Conservation (phyloP, 2,329 filamentous ascomycete genomes). For the Graphilbum ipis-grandicollis region DNA sequence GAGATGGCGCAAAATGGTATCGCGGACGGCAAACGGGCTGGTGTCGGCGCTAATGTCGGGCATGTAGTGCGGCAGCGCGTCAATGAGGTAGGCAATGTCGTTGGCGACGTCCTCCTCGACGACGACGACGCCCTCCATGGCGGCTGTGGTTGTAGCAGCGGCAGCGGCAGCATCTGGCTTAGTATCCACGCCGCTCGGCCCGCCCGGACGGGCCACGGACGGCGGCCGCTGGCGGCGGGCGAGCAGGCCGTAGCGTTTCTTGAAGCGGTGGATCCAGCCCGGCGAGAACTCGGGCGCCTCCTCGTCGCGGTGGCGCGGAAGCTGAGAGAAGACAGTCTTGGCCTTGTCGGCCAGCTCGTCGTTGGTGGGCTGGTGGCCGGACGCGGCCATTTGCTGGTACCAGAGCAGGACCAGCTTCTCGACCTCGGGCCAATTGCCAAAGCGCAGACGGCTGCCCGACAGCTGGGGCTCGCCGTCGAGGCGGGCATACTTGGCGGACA, state of each 20-base stretch:
- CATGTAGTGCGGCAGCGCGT: constrained; percentile 43
- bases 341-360: constrained; percentile 46
- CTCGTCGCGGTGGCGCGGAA: constrained; percentile 44
- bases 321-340: constrained; percentile 37
- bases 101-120: constrained; percentile 26
- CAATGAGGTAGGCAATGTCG: constrained; percentile 41
- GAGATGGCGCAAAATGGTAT: constrained; percentile 35
- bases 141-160: too few species aligned
- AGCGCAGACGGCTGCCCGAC: constrained; percentile 43
- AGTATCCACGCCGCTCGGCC: too few species aligned
- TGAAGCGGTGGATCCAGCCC: constrained; percentile 48
- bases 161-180: too few species aligned
- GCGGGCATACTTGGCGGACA: constrained; percentile 43
- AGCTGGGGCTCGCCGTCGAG: constrained; percentile 44
- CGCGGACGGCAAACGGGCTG: constrained; percentile 40
- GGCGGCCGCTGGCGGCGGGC: constrained; percentile 37
- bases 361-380: constrained; percentile 41
- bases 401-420: constrained; percentile 38
- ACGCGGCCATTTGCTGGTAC: constrained; percentile 33
- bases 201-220: too few species aligned
- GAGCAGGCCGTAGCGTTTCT: constrained; percentile 43
- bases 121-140: constrained; percentile 19
- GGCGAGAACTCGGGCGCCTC: constrained; percentile 43
- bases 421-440: constrained; percentile 48
- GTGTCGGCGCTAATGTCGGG: constrained; percentile 35